A percentile compares a stretch with the other conserved stretches of the same genome.
These are phyloP conservation scores for Backusella mclennaniae DNA, from an alignment of 192 early-diverging fungal species.

Conservation along the genomic window DNA sequence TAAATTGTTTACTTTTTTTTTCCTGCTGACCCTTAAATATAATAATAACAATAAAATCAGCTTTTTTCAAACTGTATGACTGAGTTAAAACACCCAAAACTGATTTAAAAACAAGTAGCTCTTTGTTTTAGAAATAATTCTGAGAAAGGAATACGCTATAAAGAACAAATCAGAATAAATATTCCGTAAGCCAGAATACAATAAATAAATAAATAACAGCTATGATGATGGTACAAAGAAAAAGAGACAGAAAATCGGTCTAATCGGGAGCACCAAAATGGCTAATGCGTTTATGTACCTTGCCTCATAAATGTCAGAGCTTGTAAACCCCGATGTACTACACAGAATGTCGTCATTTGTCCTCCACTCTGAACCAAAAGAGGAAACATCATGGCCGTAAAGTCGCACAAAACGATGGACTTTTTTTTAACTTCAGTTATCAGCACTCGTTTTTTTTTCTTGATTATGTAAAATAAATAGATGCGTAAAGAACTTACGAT, in stretches of 20 bases:
- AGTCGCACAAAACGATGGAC: background rate
- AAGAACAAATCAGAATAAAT: background rate
- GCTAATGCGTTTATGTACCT: background rate
- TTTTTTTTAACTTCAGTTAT: background rate
- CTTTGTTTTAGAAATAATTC: background rate
- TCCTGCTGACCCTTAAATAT: background rate
- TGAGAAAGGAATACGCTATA: background rate
- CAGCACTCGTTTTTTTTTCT: background rate
- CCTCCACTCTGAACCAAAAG: background rate
- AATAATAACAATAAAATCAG: background rate
- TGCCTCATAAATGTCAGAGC: background rate
- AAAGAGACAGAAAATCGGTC: background rate
- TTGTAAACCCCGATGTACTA: background rate
- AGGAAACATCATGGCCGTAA: background rate
- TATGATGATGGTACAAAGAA: background rate
- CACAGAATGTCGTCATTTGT: background rate
- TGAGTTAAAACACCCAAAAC: background rate
- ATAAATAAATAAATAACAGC: background rate
- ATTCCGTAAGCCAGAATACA: background rate
- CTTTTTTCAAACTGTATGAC: background rate
- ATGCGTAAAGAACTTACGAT: background rate
- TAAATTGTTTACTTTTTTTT: background rate
- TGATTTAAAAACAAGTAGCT: background rate
- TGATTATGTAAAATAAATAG: background rate
- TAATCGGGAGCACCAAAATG: background rate